These are phyloP conservation scores for Rhizopus delemar DNA, from an alignment of 371 early-diverging fungal species.

Conservation along the genomic window DNA sequence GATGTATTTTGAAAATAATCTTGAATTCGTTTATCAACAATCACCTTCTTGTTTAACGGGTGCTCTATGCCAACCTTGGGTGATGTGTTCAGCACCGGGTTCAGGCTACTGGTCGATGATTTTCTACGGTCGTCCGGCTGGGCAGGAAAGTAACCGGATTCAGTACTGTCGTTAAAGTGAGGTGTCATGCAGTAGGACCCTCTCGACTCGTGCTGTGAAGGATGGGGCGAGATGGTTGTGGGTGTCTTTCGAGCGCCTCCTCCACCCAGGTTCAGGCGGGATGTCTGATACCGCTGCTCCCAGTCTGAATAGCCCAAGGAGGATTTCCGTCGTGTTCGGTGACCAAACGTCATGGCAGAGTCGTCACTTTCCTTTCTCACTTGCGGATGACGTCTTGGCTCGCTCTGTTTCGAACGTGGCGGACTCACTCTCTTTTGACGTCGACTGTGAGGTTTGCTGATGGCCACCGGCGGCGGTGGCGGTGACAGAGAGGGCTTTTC, in stretches of 20 bases:
- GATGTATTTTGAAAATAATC: slow-evolving; percentile 26
- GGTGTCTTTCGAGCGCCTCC: slow-evolving; percentile 15
- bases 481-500: slow-evolving; percentile 11
- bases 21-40: slow-evolving; percentile 41
- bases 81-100: slow-evolving; percentile 10
- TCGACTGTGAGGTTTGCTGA: background rate
- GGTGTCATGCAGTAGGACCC: slow-evolving; percentile 19
- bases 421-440: background rate
- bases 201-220: slow-evolving; percentile 12
- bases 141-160: slow-evolving; percentile 6
- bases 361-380: slow-evolving; percentile 20
- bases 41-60: slow-evolving; percentile 35
- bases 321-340: slow-evolving; percentile 11
- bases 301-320: background rate
- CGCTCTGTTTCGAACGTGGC: background rate
- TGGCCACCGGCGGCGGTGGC: background rate
- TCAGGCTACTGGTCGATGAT: background rate
- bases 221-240: slow-evolving; percentile 19
- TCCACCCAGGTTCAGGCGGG: background rate
- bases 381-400: background rate
- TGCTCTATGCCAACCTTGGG: slow-evolving; percentile 16
- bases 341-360: slow-evolving; percentile 21
- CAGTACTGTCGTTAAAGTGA: slow-evolving; percentile 6
- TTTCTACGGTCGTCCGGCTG: background rate
- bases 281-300: background rate